Percentiles rank a stretch among this genome's conserved stretches.
Conservation (phyloP, 2,329 filamentous ascomycete genomes). For the Ceratocystis ficicola region DNA sequence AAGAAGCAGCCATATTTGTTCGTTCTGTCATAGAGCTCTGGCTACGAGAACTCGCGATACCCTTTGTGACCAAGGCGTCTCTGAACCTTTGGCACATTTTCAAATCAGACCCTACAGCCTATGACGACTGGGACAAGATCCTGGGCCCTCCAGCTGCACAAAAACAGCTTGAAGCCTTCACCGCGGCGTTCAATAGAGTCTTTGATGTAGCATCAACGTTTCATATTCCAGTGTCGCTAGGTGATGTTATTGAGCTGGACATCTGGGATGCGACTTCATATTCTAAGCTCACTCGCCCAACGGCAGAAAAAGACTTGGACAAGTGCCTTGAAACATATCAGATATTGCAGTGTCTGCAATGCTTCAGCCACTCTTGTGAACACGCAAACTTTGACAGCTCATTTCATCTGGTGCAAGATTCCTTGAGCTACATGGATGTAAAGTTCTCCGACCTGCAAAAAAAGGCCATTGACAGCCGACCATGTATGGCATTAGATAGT, state of each 20-base stretch:
- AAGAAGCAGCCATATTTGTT: constrained; percentile 17
- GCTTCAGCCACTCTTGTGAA: constrained; percentile 48
- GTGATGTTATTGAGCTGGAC: constrained; percentile 37
- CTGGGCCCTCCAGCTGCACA: neutral
- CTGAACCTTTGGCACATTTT: constrained; percentile 16
- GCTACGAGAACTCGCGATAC: constrained; percentile 42
- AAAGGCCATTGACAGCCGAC: constrained; percentile 10
- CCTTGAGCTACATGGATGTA: constrained; percentile 9
- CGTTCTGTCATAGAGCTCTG: constrained; percentile 33
- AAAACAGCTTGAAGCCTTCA: constrained; percentile 31
- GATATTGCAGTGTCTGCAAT: constrained; percentile 46
- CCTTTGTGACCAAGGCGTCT: constrained; percentile 11
- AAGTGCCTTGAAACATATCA: constrained; percentile 41
- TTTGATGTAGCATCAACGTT: constrained; percentile 32
- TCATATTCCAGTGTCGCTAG: constrained; percentile 36
- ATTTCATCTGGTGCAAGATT: constrained; percentile 17
- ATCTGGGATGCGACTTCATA: constrained; percentile 12
- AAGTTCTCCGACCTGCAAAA: constrained; percentile 14
- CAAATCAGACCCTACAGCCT: neutral
- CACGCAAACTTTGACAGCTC: constrained; percentile 44
- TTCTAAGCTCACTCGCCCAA: neutral
- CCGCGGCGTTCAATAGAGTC: constrained; percentile 45
- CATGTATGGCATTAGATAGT: constrained; percentile 4
- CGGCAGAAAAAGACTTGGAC: constrained; percentile 21
- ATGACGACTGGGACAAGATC: constrained; percentile 13